These are phyloP conservation scores for Penicillium rolfsii DNA, from an alignment of 2,329 filamentous ascomycete genomes.

Conservation along the genomic window DNA sequence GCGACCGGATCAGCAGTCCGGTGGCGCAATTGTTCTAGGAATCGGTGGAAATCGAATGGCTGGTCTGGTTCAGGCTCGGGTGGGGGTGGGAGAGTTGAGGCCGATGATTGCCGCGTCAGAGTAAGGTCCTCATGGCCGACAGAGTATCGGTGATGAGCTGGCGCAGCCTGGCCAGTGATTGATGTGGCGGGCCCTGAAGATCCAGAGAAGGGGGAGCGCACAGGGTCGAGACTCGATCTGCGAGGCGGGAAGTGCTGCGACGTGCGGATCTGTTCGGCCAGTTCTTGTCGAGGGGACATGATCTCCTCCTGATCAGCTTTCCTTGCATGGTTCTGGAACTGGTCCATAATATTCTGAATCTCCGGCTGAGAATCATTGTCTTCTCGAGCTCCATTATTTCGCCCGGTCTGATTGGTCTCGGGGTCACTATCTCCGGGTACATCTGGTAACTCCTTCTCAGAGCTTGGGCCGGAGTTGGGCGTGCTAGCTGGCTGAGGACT, in stretches of 20 bases:
- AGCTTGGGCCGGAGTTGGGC: conserved; percentile 37
- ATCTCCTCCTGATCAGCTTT: conserved; percentile 78
- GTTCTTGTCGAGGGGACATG: conserved; percentile 85
- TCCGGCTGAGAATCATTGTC: conserved; percentile 72
- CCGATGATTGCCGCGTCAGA: conserved; percentile 39
- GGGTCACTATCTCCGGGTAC: conserved; percentile 35
- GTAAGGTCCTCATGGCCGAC: conserved; percentile 31
- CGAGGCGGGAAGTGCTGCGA: conserved; percentile 73
- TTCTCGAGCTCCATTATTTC: conserved; percentile 67
- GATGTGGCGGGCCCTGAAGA: conserved; percentile 19
- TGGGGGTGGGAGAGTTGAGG: conserved; percentile 59
- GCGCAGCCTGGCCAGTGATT: conserved; percentile 19
- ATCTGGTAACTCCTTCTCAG: conserved; percentile 46
- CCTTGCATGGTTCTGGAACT: conserved; percentile 77
- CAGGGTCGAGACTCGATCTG: conserved; percentile 81
- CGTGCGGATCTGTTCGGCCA: conserved; percentile 77
- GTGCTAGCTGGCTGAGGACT: conserved; percentile 47
- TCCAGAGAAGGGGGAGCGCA: conserved; percentile 49
- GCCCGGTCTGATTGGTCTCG: conserved; percentile 52
- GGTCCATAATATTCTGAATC: conserved; percentile 97
- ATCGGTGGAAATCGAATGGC: conserved; percentile 96
- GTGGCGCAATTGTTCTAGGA: conserved; percentile 92
- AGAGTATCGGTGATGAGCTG: conserved; percentile 32
- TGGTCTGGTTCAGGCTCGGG: conserved; percentile 81
- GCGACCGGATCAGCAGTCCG: conserved; percentile 98